Percentiles rank a stretch among this genome's conserved stretches.
Evolutionary conservation across 768 basidiomycete species (phyloP).

Genomic region (Lentinula raphanica): DNA sequence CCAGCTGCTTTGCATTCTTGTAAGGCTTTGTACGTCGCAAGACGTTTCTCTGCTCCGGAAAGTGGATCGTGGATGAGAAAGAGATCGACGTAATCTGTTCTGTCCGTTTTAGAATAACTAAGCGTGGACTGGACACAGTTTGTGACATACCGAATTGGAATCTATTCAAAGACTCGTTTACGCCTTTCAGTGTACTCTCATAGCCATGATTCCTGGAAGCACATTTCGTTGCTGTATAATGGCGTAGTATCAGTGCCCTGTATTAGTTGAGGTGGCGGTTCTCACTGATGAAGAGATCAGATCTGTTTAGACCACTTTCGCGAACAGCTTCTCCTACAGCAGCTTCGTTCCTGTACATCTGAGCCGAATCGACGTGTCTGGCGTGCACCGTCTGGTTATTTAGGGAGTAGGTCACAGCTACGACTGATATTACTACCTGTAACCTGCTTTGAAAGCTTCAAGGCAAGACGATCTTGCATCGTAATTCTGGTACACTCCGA

Average conservation of each 20-base stretch:
- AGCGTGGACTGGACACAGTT: slow-evolving; percentile 7
- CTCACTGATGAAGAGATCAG: slow-evolving; percentile 71
- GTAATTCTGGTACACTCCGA: slow-evolving; percentile 69
- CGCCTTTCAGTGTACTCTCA: slow-evolving; percentile 49
- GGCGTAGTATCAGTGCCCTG: neutral
- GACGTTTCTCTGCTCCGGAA: slow-evolving; percentile 55
- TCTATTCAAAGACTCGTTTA: slow-evolving; percentile 55
- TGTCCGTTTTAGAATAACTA: too few species aligned
- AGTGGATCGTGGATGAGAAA: slow-evolving; percentile 75
- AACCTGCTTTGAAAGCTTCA: slow-evolving; percentile 64
- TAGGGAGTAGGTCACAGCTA: too few species aligned
- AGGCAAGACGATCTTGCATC: slow-evolving; percentile 48
- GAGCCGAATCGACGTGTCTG: slow-evolving; percentile 70
- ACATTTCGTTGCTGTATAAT: slow-evolving; percentile 74
- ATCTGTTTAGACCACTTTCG: slow-evolving; percentile 49
- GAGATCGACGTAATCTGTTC: slow-evolving; percentile 59
- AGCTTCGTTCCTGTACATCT: slow-evolving; percentile 61
- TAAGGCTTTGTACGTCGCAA: slow-evolving; percentile 70
- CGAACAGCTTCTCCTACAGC: slow-evolving; percentile 54
- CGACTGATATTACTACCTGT: too few species aligned
- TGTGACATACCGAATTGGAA: slow-evolving; percentile 50
- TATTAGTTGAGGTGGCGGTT: slow-evolving; percentile 2
- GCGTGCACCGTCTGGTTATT: too few species aligned
- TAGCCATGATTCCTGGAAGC: slow-evolving; percentile 55
- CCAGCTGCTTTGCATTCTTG: slow-evolving; percentile 56